Evolutionary conservation across 805 yeast genomes (phyloP), one percentile per base, ranked within the genome.

Genomic region (Jamesozyma rosinii): DNA sequence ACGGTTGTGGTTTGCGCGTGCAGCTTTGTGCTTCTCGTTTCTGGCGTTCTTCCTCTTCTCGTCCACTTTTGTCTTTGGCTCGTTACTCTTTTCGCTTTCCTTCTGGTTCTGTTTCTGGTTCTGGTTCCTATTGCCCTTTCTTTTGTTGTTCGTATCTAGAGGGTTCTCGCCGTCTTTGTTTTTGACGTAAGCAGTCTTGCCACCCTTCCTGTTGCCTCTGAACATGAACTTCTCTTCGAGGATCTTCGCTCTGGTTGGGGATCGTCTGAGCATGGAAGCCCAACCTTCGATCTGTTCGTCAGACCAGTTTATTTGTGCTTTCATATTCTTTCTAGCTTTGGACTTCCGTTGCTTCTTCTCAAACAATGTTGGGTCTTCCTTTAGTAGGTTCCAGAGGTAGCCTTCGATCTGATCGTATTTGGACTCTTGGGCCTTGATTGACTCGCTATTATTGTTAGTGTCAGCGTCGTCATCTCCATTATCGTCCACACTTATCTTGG

Each of bases 211-310:
- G 44, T 66, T 66, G 2, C 77, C 77, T 48, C 59, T 65, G 45
- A 72, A 71, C 67, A 77, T 66, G 51, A 67, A 79, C 48, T 73
- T 73, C 41, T 79, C 81, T 53, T 84, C 94, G 44, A 84, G 58
- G 2, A 76, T 45, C 51, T 74, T 73, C 49, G 75, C 80, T 44
- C 83, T 69, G 36, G 69, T 68, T 0, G 92, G 87, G 35, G 79
- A 75, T 52, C 75, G 75, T 41, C 76, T 71, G 17, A 88, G 58
- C 82, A 83, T 82, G 44, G 83, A 66, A 1, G 82, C 81, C 97
- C 97, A 90, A 0, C 95, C 95, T 68, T 89, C 96, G 38, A 90
- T 77, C 58, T 86, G 95, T 55, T 87, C 95, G 61, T 88, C 89
- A 0, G 88, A 69, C 95, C 95, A 87, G 1, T 69, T 68, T 0